These are phyloP conservation scores for Crithidia thermophila DNA, from an alignment of 208 protist species.

Conservation along the genomic window DNA sequence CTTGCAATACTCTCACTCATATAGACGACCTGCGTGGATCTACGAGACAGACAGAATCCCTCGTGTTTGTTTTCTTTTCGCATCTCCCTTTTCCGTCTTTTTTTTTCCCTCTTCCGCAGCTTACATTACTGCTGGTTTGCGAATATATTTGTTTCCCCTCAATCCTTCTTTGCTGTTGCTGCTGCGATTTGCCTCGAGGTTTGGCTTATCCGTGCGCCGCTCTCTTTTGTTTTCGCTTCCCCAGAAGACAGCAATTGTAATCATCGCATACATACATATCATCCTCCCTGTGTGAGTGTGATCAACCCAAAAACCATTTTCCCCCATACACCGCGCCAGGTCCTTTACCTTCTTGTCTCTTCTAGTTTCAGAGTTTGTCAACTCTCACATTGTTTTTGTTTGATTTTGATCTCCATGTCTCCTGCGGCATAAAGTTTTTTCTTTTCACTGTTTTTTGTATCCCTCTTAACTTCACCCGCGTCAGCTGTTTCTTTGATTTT, in stretches of 20 bases:
- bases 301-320: too few relatives aligned
- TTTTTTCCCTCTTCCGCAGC: neutral
- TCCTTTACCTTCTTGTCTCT: too few relatives aligned
- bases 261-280: too few relatives aligned
- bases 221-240: too few relatives aligned
- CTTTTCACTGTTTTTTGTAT: slow-evolving; percentile 25
- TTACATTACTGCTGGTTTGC: neutral
- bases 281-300: too few relatives aligned
- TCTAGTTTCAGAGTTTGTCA: neutral
- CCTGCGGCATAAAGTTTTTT: too few relatives aligned
- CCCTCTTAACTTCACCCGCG: slow-evolving; percentile 1
- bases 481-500: neutral
- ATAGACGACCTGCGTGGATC: neutral
- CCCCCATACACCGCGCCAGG: too few relatives aligned
- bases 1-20: too few relatives aligned
- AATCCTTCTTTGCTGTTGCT: neutral
- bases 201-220: too few relatives aligned
- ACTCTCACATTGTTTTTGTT: neutral
- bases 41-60: neutral
- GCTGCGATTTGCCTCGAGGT: neutral
- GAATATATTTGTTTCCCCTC: neutral
- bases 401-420: neutral
- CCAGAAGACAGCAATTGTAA: too few relatives aligned
- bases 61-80: neutral
- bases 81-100: too few relatives aligned